Base-by-base conservation (phyloP, 2,329 filamentous ascomycete genomes). In the Talaromyces sp. region DNA sequence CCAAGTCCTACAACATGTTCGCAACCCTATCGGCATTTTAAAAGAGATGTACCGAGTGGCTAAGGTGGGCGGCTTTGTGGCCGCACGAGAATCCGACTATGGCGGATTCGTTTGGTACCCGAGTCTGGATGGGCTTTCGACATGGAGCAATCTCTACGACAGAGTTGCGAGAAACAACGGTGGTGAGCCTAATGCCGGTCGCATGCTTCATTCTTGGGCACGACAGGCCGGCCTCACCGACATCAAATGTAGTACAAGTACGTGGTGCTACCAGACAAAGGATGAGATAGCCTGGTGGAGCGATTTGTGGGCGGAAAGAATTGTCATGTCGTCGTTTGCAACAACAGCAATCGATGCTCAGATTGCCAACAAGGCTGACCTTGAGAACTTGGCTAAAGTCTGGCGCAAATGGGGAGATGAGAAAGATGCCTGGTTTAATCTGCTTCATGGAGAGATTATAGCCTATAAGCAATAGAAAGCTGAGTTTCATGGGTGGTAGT, bases 1-100 rank as follows among this genome's bases (percentile, higher is more conserved):
- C 69, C 85, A 88, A 69, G 82, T 88, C 0, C 76, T 89, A 6
- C 81, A 84, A 65, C 86, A 89, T 70, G 75, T 89, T 5, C 70
- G 77, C 11, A 78, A 85, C 61, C 85, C 85, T 0, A 73, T 84
- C 0, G 71, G 74, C 2, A 83, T 84, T 0, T 73, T 88, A 61
- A 74, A 75, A n/a, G 83, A 86, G 68, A 85, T 88, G 83, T 77
- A 80, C 6, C 79, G 83, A 0, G 83, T 89, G 2, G 74, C 78
- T 15, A 86, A 84, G 68, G 68, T 76, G 0, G 81, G 82, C 8
- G 86, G 86, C 2, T 75, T 87, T 4, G 73, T 89, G 22, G 85
- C 84, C 0, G 72, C 74, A 1, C 74, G 82, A 0, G 83, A 85
- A 62, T 74, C 75, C 1, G 64, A 66, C 43, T 66, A 66, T 27